Conservation (phyloP, 148 eudicot genomes). For the Rhododendron vialii region DNA sequence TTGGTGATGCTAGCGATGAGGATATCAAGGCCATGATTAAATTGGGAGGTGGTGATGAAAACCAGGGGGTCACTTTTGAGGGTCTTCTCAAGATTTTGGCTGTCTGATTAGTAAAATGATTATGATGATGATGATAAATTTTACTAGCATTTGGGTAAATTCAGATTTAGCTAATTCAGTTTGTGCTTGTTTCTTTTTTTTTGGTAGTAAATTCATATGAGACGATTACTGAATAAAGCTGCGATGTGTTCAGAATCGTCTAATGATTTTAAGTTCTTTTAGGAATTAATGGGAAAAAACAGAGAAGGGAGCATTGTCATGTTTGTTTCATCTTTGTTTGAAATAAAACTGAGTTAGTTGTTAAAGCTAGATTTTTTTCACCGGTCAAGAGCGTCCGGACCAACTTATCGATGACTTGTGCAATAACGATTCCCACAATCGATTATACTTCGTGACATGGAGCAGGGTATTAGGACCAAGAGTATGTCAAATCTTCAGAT, state of each 20-base stretch:
- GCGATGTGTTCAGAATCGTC: not conserved
- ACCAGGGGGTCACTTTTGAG: conserved; percentile 52
- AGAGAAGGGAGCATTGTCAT: not conserved
- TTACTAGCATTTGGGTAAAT: not conserved
- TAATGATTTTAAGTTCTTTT: not conserved
- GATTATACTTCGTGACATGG: too few species aligned
- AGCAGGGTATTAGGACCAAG: too few species aligned
- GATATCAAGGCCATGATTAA: conserved; percentile 73
- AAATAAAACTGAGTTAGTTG: too few species aligned
- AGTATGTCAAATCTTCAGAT: too few species aligned
- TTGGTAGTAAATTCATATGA: not conserved
- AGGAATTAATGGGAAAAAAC: not conserved
- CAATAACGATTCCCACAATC: not conserved
- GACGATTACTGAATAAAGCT: not conserved
- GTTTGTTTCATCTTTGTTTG: not conserved
- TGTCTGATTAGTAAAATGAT: conserved; percentile 19
- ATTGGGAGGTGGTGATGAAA: conserved; percentile 56
- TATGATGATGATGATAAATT: not conserved
- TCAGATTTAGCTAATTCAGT: not conserved
- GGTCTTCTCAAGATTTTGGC: conserved; percentile 55
- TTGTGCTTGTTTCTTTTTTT: not conserved
- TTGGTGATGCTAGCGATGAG: conserved; percentile 51
- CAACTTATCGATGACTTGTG: not conserved
- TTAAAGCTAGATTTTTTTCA: too few species aligned
- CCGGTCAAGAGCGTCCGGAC: not conserved